Evolutionary conservation across 257 asterid genomes (phyloP), one percentile per base, ranked within the genome.

Genomic region (Nicotiana otophora): DNA sequence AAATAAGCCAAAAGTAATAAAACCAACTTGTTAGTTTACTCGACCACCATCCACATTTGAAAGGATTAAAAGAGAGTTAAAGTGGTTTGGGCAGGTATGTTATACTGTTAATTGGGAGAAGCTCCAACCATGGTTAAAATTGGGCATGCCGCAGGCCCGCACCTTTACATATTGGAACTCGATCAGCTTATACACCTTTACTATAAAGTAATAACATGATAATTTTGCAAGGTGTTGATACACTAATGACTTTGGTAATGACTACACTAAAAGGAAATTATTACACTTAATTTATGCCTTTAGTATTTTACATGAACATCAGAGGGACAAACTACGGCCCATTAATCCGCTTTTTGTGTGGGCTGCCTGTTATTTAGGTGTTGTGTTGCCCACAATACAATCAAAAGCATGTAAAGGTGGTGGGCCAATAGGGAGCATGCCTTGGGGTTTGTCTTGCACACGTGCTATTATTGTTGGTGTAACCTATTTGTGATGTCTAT

Each of bases 401-500:
- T 72, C 28, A 72, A 46, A 23, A 39, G 2, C 78, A 12, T 72
- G 61, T 46, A 72, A 31, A 69, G 36, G 64, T 28, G 16, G 84
- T 85, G 42, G 79, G 16, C 88, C 72, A 36, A 80, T 80, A 81
- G 66, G 54, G 20, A 63, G 58, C 81, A 77, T 84, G 85, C 28
- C 60, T 83, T 36, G 28, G 1, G 53, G 58, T 11, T 19, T 83
- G 84, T 69, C 88, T 82, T 60, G 78, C 82, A 78, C 82, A 78
- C 78, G 83, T 74, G 84, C 81, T 51, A 48, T 60, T 78, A 36
- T 34, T 74, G 65, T 51, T 81, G 57, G 84, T 26, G 48, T 82
- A 82, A 82, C 86, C 55, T 9, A 4, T 42, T n/a, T 19, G 14
- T 83, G 82, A 83, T 60, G 76, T 86, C 83, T 81, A 82, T 63